Evolutionary conservation across 2,329 filamentous ascomycete species (phyloP).

Genomic region (Fonsecaea monophora): DNA sequence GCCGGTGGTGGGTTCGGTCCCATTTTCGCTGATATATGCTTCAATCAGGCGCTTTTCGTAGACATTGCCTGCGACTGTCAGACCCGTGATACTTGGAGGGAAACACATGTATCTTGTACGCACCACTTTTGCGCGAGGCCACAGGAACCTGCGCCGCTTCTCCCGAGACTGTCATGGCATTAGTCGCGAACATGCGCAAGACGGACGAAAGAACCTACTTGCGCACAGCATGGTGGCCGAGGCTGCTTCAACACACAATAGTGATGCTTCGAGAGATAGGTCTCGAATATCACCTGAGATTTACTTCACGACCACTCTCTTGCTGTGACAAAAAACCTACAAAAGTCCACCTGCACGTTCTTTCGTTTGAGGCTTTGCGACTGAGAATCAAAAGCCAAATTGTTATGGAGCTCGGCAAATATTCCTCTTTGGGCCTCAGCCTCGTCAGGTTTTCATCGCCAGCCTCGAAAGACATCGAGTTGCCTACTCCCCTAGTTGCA

Average conservation of each 20-base stretch:
- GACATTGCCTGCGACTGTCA: conserved; percentile 69
- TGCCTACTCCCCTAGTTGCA: not conserved
- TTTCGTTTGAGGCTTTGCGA: not conserved
- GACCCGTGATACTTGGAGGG: conserved; percentile 35
- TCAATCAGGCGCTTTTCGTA: conserved; percentile 96
- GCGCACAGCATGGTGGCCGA: conserved; percentile 35
- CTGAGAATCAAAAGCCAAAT: conserved; percentile 15
- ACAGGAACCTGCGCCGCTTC: conserved; percentile 95
- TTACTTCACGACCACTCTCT: not conserved
- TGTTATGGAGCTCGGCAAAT: conserved; percentile 14
- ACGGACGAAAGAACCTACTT: conserved; percentile 27
- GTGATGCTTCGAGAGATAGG: not conserved
- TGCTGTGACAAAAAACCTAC: not conserved
- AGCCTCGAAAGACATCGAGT: not conserved
- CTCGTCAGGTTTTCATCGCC: not conserved
- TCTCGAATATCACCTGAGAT: not conserved
- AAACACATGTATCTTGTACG: conserved; percentile 46
- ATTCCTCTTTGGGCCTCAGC: not conserved
- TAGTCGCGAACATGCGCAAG: conserved; percentile 12
- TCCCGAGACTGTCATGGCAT: conserved; percentile 76
- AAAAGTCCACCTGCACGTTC: conserved; percentile 14
- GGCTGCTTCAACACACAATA: not conserved
- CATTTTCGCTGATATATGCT: conserved; percentile 90
- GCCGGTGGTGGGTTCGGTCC: conserved; percentile 87
- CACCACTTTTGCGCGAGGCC: conserved; percentile 91